Evolutionary conservation across 108 stramenopile genomes (phyloP), one percentile per base, ranked within the genome.

Genomic region (Mayamaea pseudoterrestris): DNA sequence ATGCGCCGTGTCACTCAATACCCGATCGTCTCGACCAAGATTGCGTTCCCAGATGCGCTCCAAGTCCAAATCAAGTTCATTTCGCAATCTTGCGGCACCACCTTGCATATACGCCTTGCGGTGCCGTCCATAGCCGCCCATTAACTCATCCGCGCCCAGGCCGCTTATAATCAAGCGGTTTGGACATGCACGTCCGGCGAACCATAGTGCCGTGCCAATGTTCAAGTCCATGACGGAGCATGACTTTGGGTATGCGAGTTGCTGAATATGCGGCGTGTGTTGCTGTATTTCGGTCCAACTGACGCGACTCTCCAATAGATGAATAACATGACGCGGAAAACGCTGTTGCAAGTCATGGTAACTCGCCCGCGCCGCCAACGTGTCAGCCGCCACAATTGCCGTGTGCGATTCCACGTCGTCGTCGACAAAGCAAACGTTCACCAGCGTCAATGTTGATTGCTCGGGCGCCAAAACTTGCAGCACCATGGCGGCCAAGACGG

Each of bases 101-200:
- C 77, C 90, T 23, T 59, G 55, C 39, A 58, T 47, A 60, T 66
- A 93, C 13, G 88, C 91, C 28, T 81, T 80, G 28, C 93, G 71
- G 50, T 99, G 98, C 14, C 98, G 67, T 32, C 93, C 91, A 71
- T 99, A 99, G 1, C 98, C 98, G 28, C 77, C 98, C 48, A 95
- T 51, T 53, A 78, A 90, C 58, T 99, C 98, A 53, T 99, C 98
- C 2, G 98, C 98, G 11, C 98, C 98, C 47, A 93, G 79, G 4
- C 98, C 98, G 31, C 78, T 58, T 31, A 96, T 44, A 20, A 95
- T 53, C 13, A 91, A 55, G 1, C 68, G 63, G n/a, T 42, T 25
- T 17, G 37, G 21, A 14, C 23, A 40, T 8, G 84, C 93, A 21
- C 73, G 63, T 30, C 84, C 75, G 5, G 92, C 94, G 70, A 95